Evolutionary conservation across 1,284 basidiomycete species (phyloP), one percentile per base, ranked within the genome.

Genomic region (Rhodotorula sp.): DNA sequence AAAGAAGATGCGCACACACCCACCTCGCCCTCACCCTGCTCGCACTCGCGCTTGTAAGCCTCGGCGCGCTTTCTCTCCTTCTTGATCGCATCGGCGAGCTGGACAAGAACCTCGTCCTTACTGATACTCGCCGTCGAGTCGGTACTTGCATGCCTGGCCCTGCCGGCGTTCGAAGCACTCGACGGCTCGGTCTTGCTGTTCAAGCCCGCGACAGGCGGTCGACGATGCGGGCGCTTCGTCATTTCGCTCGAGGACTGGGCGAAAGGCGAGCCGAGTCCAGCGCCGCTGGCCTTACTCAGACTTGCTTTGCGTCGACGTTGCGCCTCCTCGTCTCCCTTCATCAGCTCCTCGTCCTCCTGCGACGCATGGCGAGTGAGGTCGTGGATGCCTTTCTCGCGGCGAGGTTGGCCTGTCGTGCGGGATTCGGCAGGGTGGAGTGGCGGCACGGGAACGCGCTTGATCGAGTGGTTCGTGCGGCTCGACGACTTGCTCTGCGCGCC

Each of bases 21-120:
- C 18, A 66, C 68, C 53, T 69, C 68, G 9, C n/a, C 24, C 28
- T 64, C 37, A 4, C 57, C 64, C 46, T 64, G 62, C 46, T 47
- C 31, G 8, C 24, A 37, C 28, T 70, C 68, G 3, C 40, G 47
- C 26, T 57, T 37, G 26, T 66, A 70, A 48, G 53, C 48, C n/a
- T 66, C 64, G 10, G 26, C 37, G 58, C 59, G 63, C 44, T 59
- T 63, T 47, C 64, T 34, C 53, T 70, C 68, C 31, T 44, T 53
- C 34, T 48, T 46, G 24, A 70, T 63, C 44, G 61, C 68, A 18
- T 70, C 64, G 22, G 61, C 58, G 1, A 70, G 54, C n/a, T 66
- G 60, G 2, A 31, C 57, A 4, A 70, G 58, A 18, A 70, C 62
- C 7, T n/a, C 30, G 34, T 70, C 68, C 28, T 70, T 70, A 30